Evolutionary conservation across 2,329 filamentous ascomycete species (phyloP), one percentile per base, ranked within the genome.

Genomic region (Ascochyta viciae-villosae): DNA sequence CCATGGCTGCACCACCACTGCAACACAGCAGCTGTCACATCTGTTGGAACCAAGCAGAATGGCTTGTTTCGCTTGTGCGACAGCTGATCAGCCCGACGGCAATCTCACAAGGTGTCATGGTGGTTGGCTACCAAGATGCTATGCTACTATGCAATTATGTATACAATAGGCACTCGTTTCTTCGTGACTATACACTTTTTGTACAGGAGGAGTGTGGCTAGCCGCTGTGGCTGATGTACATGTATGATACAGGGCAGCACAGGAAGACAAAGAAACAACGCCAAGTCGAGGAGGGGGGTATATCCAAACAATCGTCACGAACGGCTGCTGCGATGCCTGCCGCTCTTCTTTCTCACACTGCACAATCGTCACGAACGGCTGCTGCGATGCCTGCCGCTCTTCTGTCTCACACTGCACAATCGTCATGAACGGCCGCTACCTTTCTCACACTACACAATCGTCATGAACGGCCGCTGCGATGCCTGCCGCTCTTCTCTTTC

Each of bases 11-110:
- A 41, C n/a, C 33, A 35, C 33, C 44, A 27, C 34, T 38, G 40
- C 27, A 35, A 39, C 60, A 63, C 64, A 24, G 56, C 65, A 67
- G 61, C 62, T 64, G 64, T 67, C 63, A 43, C 57, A 42, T 27
- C 29, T 45, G 49, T 54, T 53, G 54, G 46, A 54, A 57, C 54
- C 60, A 56, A 39, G 59, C 51, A 57, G 41, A 31, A 22, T 19
- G 41, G 35, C 49, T 19, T 38, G 31, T 43, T 49, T 41, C 29
- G 38, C 22, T 24, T 52, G 37, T 48, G 49, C 42, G 26, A 33
- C 44, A 37, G 34, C 35, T 22, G 35, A 39, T 43, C 54, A 50
- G 35, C 57, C 29, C 35, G 49, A 57, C 50, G 43, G 35, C n/a
- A 55, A 58, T 61, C 46, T 57, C 50, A 13, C 54, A 22, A 51